A percentile compares a stretch with the other conserved stretches of the same genome.
phyloP scores from a whole-genome alignment of 2,329 filamentous ascomycete species.

The Claviceps sp. region DNA sequence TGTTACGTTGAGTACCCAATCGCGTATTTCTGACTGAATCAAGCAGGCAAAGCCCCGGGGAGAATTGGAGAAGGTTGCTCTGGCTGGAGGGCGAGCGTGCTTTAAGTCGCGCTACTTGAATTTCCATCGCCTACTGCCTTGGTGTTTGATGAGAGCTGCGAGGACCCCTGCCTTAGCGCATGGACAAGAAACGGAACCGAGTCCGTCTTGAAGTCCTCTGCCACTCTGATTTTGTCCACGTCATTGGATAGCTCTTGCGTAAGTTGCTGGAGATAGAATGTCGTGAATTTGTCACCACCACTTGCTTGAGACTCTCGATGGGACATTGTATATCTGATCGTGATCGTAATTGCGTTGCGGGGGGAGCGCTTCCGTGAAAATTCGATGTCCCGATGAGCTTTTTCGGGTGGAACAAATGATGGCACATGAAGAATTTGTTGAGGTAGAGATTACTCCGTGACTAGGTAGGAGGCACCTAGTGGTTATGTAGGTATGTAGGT shows the following conservation, averaged over 20 bases:
- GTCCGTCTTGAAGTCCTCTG: slow-evolving; percentile 57
- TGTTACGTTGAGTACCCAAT: too few relatives aligned
- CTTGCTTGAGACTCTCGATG: neutral
- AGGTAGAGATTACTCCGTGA: too few relatives aligned
- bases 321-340: neutral
- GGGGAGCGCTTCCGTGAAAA: neutral
- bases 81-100: neutral
- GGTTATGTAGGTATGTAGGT: too few relatives aligned
- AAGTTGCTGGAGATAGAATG: slow-evolving; percentile 56
- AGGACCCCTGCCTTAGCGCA: slow-evolving; percentile 54
- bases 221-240: slow-evolving; percentile 53
- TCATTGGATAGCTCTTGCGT: slow-evolving; percentile 63
- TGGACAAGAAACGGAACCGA: slow-evolving; percentile 52
- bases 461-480: too few relatives aligned
- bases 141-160: slow-evolving; percentile 32
- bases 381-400: neutral
- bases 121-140: slow-evolving; percentile 23
- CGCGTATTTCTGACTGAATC: too few relatives aligned
- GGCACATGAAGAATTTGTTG: too few relatives aligned
- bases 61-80: too few relatives aligned
- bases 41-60: too few relatives aligned
- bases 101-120: slow-evolving; percentile 2
- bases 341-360: neutral
- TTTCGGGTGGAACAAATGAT: neutral
- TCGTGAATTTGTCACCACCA: slow-evolving; percentile 34